Base-by-base conservation (phyloP, 805 yeast species). In the Yarrowia sp. region DNA sequence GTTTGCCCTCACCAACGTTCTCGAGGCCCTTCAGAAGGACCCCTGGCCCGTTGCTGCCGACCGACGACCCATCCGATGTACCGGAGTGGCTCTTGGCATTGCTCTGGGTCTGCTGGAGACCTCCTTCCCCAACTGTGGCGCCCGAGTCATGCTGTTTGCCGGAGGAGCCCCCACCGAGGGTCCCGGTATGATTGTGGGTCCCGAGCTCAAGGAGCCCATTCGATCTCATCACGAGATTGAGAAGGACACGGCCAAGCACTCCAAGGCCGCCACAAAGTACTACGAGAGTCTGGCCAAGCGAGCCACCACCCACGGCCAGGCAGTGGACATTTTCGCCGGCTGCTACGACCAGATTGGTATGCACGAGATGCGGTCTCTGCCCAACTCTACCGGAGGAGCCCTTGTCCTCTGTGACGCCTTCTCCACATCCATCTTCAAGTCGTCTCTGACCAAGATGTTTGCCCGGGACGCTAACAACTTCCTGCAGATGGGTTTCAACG, bases 161-260 rank as follows among this genome's bases (percentile, higher is more conserved):
- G 96, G 93, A 64, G 99, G 99, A 68, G 96, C 97, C 57, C 87
- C 97, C 75, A 95, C 99, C 51, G 86, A 89, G 73, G 89, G 88
- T 51, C 98, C 99, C 11, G 99, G 99, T 71, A 80, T 90, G 74
- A 91, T 95, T 69, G 99, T 95, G 33, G 90, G 93, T 50, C 86
- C 88, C 28, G 95, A 92, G 75, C 83, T 95, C 75, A 89, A 90
- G 74, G 99, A 95, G 77, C 97, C 99, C 57, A 89, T 95, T 71
- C 86, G 99, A 80, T 95, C 99, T 8, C 99, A 95, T 78, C 90
- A 89, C 73, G 99, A 95, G 75, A 90, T 95, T 69, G 98, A 95
- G 75, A 87, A 92, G 69, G 98, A 93, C 71, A 77, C 83, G 50
- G 96, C 96, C 63, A 88, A 88, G 73, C 96, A 92, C 74, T 89